These are phyloP conservation scores for Picea mariana DNA, from an alignment of 83 land plant species.

Conservation along the genomic window DNA sequence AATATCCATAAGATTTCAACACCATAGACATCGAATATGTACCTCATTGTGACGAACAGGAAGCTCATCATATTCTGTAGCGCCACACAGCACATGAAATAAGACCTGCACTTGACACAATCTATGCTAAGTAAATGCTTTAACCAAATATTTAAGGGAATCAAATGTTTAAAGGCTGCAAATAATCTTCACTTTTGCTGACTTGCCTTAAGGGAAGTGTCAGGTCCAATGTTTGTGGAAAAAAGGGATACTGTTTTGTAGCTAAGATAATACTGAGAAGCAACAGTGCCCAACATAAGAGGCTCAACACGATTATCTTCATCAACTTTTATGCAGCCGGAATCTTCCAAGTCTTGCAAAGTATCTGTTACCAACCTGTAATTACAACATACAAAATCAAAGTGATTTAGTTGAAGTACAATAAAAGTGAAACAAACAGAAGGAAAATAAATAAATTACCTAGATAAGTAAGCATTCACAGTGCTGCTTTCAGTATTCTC, in stretches of 20 bases:
- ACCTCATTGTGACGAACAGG: constrained; percentile 99
- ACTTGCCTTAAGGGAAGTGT: constrained; percentile 84
- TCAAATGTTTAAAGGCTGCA: not conserved
- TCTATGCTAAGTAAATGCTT: not conserved
- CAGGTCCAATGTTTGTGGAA: constrained; percentile 75
- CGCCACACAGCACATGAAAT: constrained; percentile 80
- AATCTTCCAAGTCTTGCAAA: constrained; percentile 88
- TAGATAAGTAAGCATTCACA: constrained; percentile 77
- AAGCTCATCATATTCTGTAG: constrained; percentile 95
- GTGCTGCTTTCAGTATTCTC: constrained; percentile 62
- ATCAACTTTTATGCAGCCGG: constrained; percentile 87
- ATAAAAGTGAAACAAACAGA: constrained; percentile 11
- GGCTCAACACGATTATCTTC: constrained; percentile 79
- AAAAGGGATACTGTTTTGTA: constrained; percentile 90
- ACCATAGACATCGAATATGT: constrained; percentile 1
- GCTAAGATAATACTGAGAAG: constrained; percentile 93
- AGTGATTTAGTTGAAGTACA: not conserved
- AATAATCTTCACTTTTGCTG: not conserved
- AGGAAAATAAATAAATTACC: constrained; percentile 35
- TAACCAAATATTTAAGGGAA: not conserved
- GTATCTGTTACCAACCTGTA: constrained; percentile 76
- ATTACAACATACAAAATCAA: constrained; percentile 2
- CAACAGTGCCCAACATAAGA: constrained; percentile 87
- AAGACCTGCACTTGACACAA: constrained; percentile 53
- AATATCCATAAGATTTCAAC: not conserved